Evolutionary conservation across 257 asterid species (phyloP).

Genomic region (Pogostemon cablin): DNA sequence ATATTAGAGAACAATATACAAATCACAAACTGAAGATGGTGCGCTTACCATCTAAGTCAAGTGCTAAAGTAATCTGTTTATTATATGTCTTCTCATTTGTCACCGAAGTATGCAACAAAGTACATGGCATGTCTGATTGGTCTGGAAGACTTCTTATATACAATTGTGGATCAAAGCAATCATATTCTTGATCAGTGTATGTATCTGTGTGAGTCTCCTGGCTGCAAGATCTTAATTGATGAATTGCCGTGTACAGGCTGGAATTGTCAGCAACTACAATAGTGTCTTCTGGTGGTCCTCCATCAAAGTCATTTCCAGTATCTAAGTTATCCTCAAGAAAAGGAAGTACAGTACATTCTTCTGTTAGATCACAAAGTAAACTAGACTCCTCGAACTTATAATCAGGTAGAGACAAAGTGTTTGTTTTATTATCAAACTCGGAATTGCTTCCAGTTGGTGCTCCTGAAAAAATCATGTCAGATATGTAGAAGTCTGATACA

Average conservation of each 20-base stretch:
- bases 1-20: constrained; percentile 1
- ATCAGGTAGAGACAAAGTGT: constrained; percentile 53
- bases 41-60: constrained; percentile 89
- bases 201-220: constrained; percentile 53
- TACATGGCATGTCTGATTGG: constrained; percentile 48
- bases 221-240: constrained; percentile 63
- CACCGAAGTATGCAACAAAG: constrained; percentile 41
- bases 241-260: constrained; percentile 70
- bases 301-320: constrained; percentile 46
- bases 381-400: constrained; percentile 68
- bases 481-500: constrained; percentile 64
- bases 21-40: neutral
- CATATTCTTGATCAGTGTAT: constrained; percentile 62
- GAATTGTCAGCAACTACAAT: constrained; percentile 49
- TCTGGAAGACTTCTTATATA: constrained; percentile 75
- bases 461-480: constrained; percentile 81
- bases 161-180: constrained; percentile 85
- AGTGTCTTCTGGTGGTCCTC: constrained; percentile 49
- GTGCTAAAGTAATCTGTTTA: constrained; percentile 72
- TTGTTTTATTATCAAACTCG: constrained; percentile 49
- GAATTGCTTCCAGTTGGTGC: constrained; percentile 50
- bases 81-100: constrained; percentile 49
- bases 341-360: constrained; percentile 65
- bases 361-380: constrained; percentile 58
- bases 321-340: constrained; percentile 62